Conservation (phyloP, 2,329 filamentous ascomycete genomes). For the Lojkania enalia region DNA sequence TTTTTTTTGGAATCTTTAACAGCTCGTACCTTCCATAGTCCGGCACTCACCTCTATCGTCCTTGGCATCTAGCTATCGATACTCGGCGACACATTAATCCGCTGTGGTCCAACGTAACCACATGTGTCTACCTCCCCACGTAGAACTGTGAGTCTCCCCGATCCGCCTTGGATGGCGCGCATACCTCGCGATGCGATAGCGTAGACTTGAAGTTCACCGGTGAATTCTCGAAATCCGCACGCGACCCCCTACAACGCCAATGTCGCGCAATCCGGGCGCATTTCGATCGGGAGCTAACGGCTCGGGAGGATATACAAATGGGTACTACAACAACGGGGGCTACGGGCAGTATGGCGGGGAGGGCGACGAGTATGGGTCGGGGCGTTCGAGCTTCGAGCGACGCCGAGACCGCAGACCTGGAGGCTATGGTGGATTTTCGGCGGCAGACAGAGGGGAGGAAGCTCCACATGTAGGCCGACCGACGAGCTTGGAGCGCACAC, state of each 20-base stretch:
- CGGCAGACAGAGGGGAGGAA: slow-evolving; percentile 26
- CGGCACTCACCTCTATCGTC: too few species aligned
- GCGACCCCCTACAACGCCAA: slow-evolving; percentile 19
- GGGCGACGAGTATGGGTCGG: slow-evolving; percentile 22
- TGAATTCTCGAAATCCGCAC: not conserved
- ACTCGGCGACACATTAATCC: too few species aligned
- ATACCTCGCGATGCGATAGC: too few species aligned
- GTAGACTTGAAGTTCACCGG: too few species aligned
- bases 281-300: slow-evolving; percentile 39
- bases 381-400: slow-evolving; percentile 29
- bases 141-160: too few species aligned
- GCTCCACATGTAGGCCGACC: slow-evolving; percentile 37
- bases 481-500: slow-evolving; percentile 48
- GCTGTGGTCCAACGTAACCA: too few species aligned
- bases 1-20: too few species aligned
- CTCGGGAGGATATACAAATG: slow-evolving; percentile 43
- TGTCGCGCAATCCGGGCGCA: slow-evolving; percentile 43
- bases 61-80: too few species aligned
- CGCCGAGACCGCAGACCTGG: slow-evolving; percentile 43
- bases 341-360: slow-evolving; percentile 38
- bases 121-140: too few species aligned
- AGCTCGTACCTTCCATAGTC: too few species aligned
- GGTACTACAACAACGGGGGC: slow-evolving; percentile 35
- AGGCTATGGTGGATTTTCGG: slow-evolving; percentile 46
- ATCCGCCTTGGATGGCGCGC: too few species aligned